These are phyloP conservation scores for Botryotinia globosa DNA, from an alignment of 2,329 filamentous ascomycete species.

Conservation along the genomic window DNA sequence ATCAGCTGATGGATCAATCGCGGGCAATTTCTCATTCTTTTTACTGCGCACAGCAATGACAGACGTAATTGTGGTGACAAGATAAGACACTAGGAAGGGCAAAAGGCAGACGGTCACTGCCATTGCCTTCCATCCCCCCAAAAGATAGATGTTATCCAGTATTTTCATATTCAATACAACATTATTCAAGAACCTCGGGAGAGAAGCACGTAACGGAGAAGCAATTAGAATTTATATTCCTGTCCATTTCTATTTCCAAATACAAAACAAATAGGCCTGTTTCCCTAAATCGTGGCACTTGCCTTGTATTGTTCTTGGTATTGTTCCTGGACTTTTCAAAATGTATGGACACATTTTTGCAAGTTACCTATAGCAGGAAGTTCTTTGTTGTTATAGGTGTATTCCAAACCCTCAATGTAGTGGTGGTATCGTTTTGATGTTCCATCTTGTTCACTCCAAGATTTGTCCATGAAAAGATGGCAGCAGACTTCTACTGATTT, in stretches of 20 bases:
- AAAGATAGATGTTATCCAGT: neutral
- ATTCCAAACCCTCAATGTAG: too few species aligned
- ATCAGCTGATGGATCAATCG: conserved; percentile 26
- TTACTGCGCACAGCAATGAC: conserved; percentile 11
- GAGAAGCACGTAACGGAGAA: neutral
- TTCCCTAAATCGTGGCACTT: neutral
- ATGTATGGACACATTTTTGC: neutral
- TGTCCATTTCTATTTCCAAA: neutral
- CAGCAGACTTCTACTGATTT: neutral
- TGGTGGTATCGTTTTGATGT: neutral
- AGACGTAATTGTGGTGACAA: conserved; percentile 21
- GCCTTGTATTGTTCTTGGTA: neutral
- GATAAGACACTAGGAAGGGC: conserved; percentile 16
- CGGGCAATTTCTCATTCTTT: conserved; percentile 20
- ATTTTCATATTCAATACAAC: neutral
- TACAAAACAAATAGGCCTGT: fast-evolving
- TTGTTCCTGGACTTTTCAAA: neutral
- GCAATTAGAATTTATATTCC: too few species aligned
- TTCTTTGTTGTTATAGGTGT: neutral
- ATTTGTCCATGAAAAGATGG: neutral
- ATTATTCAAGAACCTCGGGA: too few species aligned
- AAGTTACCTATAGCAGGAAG: neutral
- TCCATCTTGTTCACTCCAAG: neutral
- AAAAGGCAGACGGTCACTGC: neutral
- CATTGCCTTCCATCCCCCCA: conserved; percentile 19